These are phyloP conservation scores for Lactarius deliciosus DNA, from an alignment of 768 basidiomycete genomes.

Conservation along the genomic window DNA sequence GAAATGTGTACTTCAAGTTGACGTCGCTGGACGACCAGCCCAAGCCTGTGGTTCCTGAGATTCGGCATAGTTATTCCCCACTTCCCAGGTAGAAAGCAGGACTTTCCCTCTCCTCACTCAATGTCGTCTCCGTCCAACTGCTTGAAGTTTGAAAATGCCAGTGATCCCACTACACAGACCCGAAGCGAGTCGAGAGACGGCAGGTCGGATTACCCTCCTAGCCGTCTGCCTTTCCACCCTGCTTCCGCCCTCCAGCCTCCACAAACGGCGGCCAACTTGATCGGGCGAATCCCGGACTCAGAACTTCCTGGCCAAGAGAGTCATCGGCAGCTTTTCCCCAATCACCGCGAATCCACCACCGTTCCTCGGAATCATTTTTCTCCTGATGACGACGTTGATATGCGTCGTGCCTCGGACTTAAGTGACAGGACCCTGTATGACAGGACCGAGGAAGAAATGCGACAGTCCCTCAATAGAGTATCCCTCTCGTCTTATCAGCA, in stretches of 20 bases:
- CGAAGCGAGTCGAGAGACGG: not conserved
- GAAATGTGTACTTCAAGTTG: not conserved
- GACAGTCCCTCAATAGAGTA: slow-evolving; percentile 14
- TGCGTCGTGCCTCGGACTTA: slow-evolving; percentile 19
- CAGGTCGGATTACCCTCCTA: not conserved
- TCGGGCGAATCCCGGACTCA: not conserved
- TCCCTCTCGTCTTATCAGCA: slow-evolving; percentile 24
- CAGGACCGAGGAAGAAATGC: slow-evolving; percentile 18
- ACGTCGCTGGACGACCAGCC: slow-evolving; percentile 48
- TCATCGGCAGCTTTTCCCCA: not conserved
- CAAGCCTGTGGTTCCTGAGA: not conserved
- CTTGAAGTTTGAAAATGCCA: not conserved
- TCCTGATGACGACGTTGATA: slow-evolving; percentile 2
- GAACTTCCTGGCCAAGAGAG: slow-evolving; percentile 1
- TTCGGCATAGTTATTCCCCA: not conserved
- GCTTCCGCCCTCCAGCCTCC: not conserved
- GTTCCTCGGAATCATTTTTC: not conserved
- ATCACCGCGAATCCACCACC: not conserved
- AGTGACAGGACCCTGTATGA: slow-evolving; percentile 23
- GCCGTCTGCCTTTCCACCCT: not conserved
- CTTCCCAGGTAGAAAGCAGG: slow-evolving; percentile 22
- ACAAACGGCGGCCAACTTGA: not conserved
- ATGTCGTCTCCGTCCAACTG: slow-evolving; percentile 5
- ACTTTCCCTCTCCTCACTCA: slow-evolving; percentile 11
- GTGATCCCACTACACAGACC: not conserved